phyloP scores from a whole-genome alignment of 2,329 filamentous ascomycete species.

The Hymenoscyphus fructigenus region DNA sequence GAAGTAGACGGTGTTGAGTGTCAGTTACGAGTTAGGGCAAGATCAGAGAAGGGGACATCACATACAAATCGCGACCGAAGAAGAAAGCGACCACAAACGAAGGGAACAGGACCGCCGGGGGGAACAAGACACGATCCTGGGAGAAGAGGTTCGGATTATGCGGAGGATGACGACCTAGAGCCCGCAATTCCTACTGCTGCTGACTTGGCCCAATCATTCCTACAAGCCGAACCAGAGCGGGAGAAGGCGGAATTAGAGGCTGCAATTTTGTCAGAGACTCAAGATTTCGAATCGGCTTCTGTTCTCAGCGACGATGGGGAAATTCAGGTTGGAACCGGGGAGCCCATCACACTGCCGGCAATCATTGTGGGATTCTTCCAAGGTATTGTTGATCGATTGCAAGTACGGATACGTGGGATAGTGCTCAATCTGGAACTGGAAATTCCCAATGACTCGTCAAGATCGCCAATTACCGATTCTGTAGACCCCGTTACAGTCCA shows the following conservation, averaged over 20 bases:
- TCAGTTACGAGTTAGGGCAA: conserved; percentile 54
- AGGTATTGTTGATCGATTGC: conserved; percentile 69
- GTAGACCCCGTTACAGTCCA: conserved; percentile 62
- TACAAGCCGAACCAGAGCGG: conserved; percentile 66
- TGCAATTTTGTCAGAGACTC: conserved; percentile 61
- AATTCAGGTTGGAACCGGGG: conserved; percentile 64
- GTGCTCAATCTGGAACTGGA: conserved; percentile 65
- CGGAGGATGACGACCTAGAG: conserved; percentile 29
- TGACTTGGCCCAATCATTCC: conserved; percentile 74
- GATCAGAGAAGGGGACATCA: conserved; percentile 29
- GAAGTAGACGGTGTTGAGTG: conserved; percentile 81
- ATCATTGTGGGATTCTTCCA: conserved; percentile 73
- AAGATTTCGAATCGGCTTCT: conserved; percentile 61
- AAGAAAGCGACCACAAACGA: conserved; percentile 32
- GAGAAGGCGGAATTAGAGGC: conserved; percentile 69
- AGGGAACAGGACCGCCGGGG: neutral
- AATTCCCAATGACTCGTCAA: conserved; percentile 47
- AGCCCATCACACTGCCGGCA: conserved; percentile 64
- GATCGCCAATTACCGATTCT: conserved; percentile 39
- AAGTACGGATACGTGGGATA: conserved; percentile 65
- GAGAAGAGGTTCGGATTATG: conserved; percentile 15
- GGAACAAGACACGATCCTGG: conserved; percentile 8
- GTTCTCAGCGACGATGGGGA: conserved; percentile 62
- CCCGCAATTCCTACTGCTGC: conserved; percentile 64
- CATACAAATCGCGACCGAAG: conserved; percentile 36